Evolutionary conservation across 2,329 filamentous ascomycete species (phyloP), one percentile per base, ranked within the genome.

Genomic region (Neospermospora avenae): DNA sequence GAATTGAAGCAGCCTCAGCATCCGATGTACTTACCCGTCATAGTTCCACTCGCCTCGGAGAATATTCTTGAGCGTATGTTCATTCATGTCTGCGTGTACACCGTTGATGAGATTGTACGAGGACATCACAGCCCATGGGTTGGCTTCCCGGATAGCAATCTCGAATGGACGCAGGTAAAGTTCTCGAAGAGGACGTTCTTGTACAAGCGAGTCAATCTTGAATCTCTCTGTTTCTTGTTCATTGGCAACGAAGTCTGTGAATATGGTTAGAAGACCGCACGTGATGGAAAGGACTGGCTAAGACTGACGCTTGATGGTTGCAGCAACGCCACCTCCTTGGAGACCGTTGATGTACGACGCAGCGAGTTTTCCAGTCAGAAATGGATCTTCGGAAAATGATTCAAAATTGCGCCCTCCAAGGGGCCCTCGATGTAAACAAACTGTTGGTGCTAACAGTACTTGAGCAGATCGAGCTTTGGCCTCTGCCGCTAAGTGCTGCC

Each of bases 371-470:
- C 89, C 89, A 0, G 89, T 90, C 4, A 96, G 79, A 10, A 87
- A 81, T 0, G 90, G 90, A 66, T 95, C 91, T 73, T 95, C 91
- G 0, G 89, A 91, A 72, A 92, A 95, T 0, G 90, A 92, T 74
- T 96, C 91, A 67, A 95, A 96, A 65, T 92, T 92, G 61, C 91
- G 82, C 18, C 91, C 91, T n/a, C 90, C 90, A 0, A 95, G 80
- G 0, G 91, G 91, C 53, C 89, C 89, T 16, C 91, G 84, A 69
- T 95, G 90, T 79, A 91, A 87, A 76, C 90, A 92, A 35, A 92
- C 86, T 0, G 90, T 93, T 2, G 89, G 90, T 0, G 87, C 90
- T 8, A 93, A 80, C 4, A 93, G 78, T 35, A 93, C 82, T 61
- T 91, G 82, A 28, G 88, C 87, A 5, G 88, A 89, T 69, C 90